Base-by-base conservation (phyloP, 257 asterid genomes). In the Sherardia arvensis region DNA sequence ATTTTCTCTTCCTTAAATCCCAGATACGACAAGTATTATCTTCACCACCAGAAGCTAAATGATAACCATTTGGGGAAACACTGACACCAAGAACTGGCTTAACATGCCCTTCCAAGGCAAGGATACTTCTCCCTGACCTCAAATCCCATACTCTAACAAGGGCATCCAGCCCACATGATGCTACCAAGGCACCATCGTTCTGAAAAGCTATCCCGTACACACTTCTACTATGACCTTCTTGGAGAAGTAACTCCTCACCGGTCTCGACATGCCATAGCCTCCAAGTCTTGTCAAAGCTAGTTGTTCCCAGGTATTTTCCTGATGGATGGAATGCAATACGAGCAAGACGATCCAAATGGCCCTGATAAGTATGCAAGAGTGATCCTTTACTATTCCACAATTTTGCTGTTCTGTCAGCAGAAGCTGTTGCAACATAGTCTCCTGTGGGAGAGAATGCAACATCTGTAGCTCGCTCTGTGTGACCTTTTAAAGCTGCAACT, bases 101-200 rank as follows among this genome's bases (percentile, higher is more conserved):
- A 58, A 90, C 88, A 49, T 93, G 99, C 72, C 99, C 99, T 86
- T 93, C 79, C 53, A 93, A 76, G 59, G 90, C 88, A 77, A 87
- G 94, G 69, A 93, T 79, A 71, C 97, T 90, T 79, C 81, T 80
- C 64, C 99, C 97, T 57, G 95, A 74, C 75, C 96, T 80, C 59
- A 93, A 82, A 81, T 93, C 99, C 99, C 99, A 93, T 45, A 87
- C 96, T 53, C 96, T 91, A 69, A 93, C 96, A 71, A 90, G 97
- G 17, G 97, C 64, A 76, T 93, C 96, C 56, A 90, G 76, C 57
- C 97, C 99, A 61, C 97, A 93, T 21, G 97, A 82, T 68, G 95
- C 99, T 43, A 82, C 99, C 67, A 93, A 83, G 45, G 99, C 86
- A 69, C 99, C 99, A 67, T 93, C 97, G 59, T 66, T 82, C 59